Conservation (phyloP, 306 rosid genomes). For the Biancaea sappan region DNA sequence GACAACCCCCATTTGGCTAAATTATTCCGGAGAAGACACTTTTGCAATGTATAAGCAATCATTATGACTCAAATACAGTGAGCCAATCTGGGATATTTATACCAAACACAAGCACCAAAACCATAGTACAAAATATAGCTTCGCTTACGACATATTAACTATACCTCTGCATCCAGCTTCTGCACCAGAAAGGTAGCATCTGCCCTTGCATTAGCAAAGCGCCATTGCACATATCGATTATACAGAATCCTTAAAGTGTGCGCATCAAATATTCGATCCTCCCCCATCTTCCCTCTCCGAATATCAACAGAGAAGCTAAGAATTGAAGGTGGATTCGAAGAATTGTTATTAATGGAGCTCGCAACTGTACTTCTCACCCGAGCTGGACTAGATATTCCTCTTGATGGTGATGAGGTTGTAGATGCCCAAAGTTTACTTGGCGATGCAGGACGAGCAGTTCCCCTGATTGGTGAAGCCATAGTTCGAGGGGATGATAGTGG, state of each 20-base stretch:
- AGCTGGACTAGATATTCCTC: conserved; percentile 82
- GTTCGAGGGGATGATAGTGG: conserved; percentile 76
- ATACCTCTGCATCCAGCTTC: conserved; percentile 87
- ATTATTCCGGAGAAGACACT: conserved; percentile 19
- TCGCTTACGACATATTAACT: conserved; percentile 15
- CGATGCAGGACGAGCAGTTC: conserved; percentile 74
- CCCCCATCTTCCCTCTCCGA: conserved; percentile 95
- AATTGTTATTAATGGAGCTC: conserved; percentile 55
- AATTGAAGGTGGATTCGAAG: conserved; percentile 72
- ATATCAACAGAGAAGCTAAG: conserved; percentile 90
- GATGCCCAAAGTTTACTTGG: conserved; percentile 87
- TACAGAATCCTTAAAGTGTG: conserved; percentile 90
- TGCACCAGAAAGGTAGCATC: conserved; percentile 92
- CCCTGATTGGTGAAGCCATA: conserved; percentile 76
- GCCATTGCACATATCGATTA: conserved; percentile 92
- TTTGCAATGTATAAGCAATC: neutral
- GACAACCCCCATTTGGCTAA: conserved; percentile 19
- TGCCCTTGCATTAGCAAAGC: conserved; percentile 95
- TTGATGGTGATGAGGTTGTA: conserved; percentile 65
- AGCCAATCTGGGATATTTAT: neutral
- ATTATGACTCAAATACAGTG: conserved; percentile 1
- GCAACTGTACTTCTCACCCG: conserved; percentile 70
- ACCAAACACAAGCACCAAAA: conserved; percentile 21
- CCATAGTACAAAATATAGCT: neutral
- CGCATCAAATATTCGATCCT: conserved; percentile 88